Conservation (phyloP, 768 basidiomycete genomes). For the Boletus rubescentipes region DNA sequence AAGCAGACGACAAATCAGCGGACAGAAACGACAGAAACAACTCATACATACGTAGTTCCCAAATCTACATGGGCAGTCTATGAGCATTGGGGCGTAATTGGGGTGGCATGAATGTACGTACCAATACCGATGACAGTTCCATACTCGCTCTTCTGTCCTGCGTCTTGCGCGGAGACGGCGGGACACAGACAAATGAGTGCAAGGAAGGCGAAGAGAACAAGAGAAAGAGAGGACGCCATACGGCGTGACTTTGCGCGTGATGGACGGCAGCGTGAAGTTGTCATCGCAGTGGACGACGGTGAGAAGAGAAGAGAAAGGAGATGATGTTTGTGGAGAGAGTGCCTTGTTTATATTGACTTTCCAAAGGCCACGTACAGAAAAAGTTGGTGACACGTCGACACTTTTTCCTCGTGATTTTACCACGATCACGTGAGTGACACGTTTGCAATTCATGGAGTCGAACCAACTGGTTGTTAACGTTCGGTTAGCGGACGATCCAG, state of each 20-base stretch:
- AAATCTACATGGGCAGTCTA: constrained; percentile 53
- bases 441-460: too few species aligned
- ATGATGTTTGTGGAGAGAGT: constrained; percentile 2
- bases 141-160: constrained; percentile 59
- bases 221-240: constrained; percentile 56
- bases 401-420: constrained; percentile 17
- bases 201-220: constrained; percentile 60
- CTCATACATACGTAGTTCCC: constrained; percentile 74
- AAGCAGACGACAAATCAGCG: constrained; percentile 23
- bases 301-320: constrained; percentile 12
- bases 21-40: not conserved
- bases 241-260: constrained; percentile 59
- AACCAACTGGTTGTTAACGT: too few species aligned
- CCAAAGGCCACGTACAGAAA: constrained; percentile 28
- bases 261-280: constrained; percentile 38
- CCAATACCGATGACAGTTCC: constrained; percentile 94
- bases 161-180: constrained; percentile 61
- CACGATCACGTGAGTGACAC: constrained; percentile 23
- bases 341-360: constrained; percentile 22
- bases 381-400: constrained; percentile 32
- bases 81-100: not conserved
- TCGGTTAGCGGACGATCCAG: too few species aligned
- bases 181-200: constrained; percentile 75
- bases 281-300: constrained; percentile 27
- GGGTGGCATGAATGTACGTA: constrained; percentile 37